Base-by-base conservation (phyloP, 345 rosid species). In the Sonneratia caseolaris region DNA sequence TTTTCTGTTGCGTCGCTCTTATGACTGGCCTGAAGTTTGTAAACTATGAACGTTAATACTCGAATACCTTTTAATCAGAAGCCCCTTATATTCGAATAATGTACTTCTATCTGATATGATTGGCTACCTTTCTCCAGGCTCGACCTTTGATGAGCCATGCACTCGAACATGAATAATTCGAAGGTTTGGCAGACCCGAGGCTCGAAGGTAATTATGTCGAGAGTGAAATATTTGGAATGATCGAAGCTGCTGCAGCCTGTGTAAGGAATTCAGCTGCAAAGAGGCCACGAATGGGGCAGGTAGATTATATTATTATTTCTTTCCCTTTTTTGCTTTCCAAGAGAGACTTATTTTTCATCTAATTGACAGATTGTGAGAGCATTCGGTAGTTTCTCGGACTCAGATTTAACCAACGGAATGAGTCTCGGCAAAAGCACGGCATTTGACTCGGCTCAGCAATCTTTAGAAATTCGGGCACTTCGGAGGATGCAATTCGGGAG, bases 341-440 rank as follows among this genome's bases (percentile, higher is more conserved):
- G 5, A 9, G 2, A 42, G 10, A 42, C 45, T 42, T 42, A 5
- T 42, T 9, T 9, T 42, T 42, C 10, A 42, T 9, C 10, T 42
- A 9, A 9, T 9, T 42, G 45, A 2, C 51, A 47, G 51, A 47
- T 47, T 47, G 51, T 86, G 55, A 84, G 95, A 84, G 91, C 93
- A 53, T 89, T 90, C 3, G 87, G 85, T 71, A 81, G 79, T 81
- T 75, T 90, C 75, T 84, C 84, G 24, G 69, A 81, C 21, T 78
- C 83, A 22, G 98, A 93, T 81, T 83, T 93, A 68, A 83, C 76
- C 42, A 93, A 90, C 37, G 95, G 98, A 73, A 89, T 90, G 97
- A 87, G 75, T 79, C 83, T 45, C 84, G 67, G 70, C 1, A 59
- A 72, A 40, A 72, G 75, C 22, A 62, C 64, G 75, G 69, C 84